Conservation (phyloP, 83 land plant species). For the Diphasiastrum complanatum region DNA sequence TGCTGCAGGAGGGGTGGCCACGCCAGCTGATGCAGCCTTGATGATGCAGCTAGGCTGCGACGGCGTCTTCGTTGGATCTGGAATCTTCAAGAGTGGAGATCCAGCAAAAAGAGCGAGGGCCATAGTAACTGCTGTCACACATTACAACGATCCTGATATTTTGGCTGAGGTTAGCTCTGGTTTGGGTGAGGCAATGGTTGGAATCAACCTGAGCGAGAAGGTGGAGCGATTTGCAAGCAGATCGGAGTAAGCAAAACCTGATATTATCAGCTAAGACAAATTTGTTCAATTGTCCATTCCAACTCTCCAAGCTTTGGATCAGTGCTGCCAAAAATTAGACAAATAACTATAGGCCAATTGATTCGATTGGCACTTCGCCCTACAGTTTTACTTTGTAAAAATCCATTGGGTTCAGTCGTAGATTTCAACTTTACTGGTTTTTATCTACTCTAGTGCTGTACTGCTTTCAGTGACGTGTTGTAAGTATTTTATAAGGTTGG, state of each 20-base stretch:
- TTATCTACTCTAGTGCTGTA: too few species aligned
- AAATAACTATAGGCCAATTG: too few species aligned
- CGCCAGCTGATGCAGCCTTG: conserved; percentile 19
- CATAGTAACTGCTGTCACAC: conserved; percentile 3
- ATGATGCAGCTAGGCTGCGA: conserved; percentile 20
- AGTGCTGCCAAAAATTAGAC: too few species aligned
- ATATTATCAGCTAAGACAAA: too few species aligned
- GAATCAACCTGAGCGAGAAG: background rate
- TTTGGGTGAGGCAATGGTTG: conserved; percentile 9
- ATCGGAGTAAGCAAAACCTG: conserved; percentile 5
- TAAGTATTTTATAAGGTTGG: too few species aligned
- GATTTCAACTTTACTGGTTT: too few species aligned
- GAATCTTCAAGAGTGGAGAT: background rate
- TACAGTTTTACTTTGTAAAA: too few species aligned
- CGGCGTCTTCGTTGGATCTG: conserved; percentile 10
- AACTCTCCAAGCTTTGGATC: too few species aligned
- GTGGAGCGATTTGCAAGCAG: background rate
- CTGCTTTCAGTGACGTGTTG: too few species aligned
- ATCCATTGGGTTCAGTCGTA: too few species aligned
- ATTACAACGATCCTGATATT: conserved; percentile 14
- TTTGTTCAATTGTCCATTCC: too few species aligned
- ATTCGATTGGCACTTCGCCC: too few species aligned
- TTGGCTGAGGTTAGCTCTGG: conserved; percentile 15
- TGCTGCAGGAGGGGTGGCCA: conserved; percentile 9
- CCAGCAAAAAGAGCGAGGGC: conserved; percentile 8